Evolutionary conservation across 1,284 basidiomycete genomes (phyloP).

Genomic region (Cryptococcus sp.): DNA sequence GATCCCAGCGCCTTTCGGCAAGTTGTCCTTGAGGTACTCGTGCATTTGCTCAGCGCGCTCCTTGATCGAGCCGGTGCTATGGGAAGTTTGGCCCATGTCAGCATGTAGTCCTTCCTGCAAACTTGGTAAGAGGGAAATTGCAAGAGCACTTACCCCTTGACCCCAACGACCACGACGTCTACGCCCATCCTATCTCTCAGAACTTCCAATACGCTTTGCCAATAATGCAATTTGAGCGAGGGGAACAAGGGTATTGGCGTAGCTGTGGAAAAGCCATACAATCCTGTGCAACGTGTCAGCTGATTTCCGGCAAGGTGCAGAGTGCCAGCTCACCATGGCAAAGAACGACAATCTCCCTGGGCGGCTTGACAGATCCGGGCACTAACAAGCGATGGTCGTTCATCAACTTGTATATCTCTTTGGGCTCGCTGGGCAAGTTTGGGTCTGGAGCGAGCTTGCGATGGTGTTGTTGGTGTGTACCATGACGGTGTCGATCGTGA

Average conservation of each 20-base stretch:
- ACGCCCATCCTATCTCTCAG: slow-evolving; percentile 81
- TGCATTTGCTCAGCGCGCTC: slow-evolving; percentile 81
- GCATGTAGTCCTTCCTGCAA: neutral
- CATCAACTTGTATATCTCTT: slow-evolving; percentile 69
- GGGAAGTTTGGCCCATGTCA: neutral
- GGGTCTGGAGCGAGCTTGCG: slow-evolving; percentile 31
- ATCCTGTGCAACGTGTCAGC: slow-evolving; percentile 58
- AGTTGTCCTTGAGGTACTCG: slow-evolving; percentile 67
- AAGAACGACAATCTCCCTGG: slow-evolving; percentile 86
- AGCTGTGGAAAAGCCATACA: slow-evolving; percentile 89
- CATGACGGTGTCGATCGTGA: slow-evolving; percentile 3
- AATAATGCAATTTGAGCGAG: slow-evolving; percentile 78
- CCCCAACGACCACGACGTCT: slow-evolving; percentile 92
- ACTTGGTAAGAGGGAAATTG: neutral
- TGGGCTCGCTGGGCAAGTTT: slow-evolving; percentile 33
- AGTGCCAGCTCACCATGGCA: slow-evolving; percentile 74
- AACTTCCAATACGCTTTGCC: slow-evolving; percentile 84
- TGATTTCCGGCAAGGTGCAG: neutral
- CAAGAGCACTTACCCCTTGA: slow-evolving; percentile 70
- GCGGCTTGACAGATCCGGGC: slow-evolving; percentile 65
- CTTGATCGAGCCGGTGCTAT: slow-evolving; percentile 87
- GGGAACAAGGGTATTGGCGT: slow-evolving; percentile 70
- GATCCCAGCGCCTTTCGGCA: slow-evolving; percentile 66
- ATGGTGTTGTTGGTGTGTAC: neutral
- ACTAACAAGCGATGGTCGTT: slow-evolving; percentile 70